Evolutionary conservation across 192 early-diverging fungal genomes (phyloP).

Genomic region (Umbelopsis isabellina): DNA sequence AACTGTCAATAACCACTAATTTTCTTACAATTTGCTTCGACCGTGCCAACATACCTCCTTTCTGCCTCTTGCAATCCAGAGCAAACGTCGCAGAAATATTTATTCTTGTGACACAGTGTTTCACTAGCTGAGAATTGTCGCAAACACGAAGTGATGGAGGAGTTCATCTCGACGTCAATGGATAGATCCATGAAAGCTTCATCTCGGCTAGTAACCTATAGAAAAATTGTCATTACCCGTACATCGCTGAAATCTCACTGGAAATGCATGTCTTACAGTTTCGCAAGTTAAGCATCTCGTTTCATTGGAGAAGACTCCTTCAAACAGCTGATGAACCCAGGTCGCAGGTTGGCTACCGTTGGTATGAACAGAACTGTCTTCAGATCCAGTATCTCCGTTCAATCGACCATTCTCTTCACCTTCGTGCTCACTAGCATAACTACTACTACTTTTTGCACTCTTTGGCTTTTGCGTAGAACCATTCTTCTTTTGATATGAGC

Average conservation of each 20-base stretch:
- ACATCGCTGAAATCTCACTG: neutral
- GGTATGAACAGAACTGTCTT: slow-evolving; percentile 19
- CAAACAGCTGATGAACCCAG: slow-evolving; percentile 97
- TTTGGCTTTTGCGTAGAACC: slow-evolving; percentile 17
- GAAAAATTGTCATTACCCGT: neutral
- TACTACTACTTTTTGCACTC: slow-evolving; percentile 22
- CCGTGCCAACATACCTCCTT: slow-evolving; percentile 58
- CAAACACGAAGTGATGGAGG: slow-evolving; percentile 93
- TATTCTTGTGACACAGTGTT: slow-evolving; percentile 94
- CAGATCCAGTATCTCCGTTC: neutral
- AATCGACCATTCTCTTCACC: neutral
- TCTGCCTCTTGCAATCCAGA: slow-evolving; percentile 96
- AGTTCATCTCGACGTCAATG: slow-evolving; percentile 95
- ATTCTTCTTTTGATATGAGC: slow-evolving; percentile 63
- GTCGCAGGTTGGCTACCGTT: slow-evolving; percentile 45
- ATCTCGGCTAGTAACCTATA: slow-evolving; percentile 83
- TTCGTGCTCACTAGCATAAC: slow-evolving; percentile 21
- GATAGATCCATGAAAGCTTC: slow-evolving; percentile 96
- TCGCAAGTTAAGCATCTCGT: slow-evolving; percentile 98
- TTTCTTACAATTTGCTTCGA: neutral
- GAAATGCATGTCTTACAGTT: slow-evolving; percentile 56
- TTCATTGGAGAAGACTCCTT: slow-evolving; percentile 94
- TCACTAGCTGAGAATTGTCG: slow-evolving; percentile 95
- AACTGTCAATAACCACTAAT: neutral
- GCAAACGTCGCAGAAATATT: slow-evolving; percentile 97